Evolutionary conservation across 805 yeast genomes (phyloP), one percentile per base, ranked within the genome.

Genomic region (Candida dendrica): DNA sequence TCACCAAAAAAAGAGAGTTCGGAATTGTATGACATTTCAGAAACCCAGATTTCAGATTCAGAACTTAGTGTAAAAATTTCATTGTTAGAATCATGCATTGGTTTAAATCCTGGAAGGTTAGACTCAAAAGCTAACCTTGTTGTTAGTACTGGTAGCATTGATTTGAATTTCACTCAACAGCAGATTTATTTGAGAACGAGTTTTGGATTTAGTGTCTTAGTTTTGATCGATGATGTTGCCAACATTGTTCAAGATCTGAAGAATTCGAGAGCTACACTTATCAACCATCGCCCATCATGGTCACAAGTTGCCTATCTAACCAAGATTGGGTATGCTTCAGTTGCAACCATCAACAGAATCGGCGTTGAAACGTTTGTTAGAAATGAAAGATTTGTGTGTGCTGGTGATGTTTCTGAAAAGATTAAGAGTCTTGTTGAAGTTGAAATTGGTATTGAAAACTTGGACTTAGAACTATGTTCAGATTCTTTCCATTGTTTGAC

Each of bases 401-500:
- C 48, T 7, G 39, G 37, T 5, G 42, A 41, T 13, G 34, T 30
- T 1, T 18, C 35, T 41, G 38, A 37, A 16, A 32, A 42, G 37
- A 22, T 26, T 38, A 42, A 19, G 36, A 54, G 36, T 0, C 35
- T 62, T 1, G 41, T 74, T 2, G 76, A 71, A 38, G 36, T 80
- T 26, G 73, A 72, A 37, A 53, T 79, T 9, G 69, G 69, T 40
- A 47, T 76, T 6, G 84, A 77, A 42, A 63, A 64, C 15, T 56
- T 73, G 14, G 66, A 63, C 17, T 37, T 82, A 1, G 79, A 78
- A 20, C 44, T 81, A 3, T 89, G 96, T 64, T 91, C 96, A 1
- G 98, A 90, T 56, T 87, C 96, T 0, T 71, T 80, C 0, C 83
- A 86, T 52, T 76, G 91, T 11, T 59, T 90, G 34, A 46, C 78